phyloP scores from a whole-genome alignment of 2,329 filamentous ascomycete species.

The Talaromyces verruculosus region DNA sequence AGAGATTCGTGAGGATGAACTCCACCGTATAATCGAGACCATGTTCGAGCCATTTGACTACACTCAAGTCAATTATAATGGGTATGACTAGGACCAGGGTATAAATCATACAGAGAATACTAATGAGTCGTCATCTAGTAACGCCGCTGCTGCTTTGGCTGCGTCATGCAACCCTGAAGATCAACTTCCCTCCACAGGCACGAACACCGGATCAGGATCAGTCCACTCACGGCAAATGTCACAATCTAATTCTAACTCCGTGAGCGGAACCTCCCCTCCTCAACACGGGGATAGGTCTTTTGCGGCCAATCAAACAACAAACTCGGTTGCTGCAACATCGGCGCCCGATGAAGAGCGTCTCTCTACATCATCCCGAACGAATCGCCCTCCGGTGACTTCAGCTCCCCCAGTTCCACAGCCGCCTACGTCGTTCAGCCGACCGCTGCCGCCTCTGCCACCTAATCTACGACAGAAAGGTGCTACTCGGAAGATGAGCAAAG shows the following conservation, averaged over 20 bases:
- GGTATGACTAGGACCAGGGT: conserved; percentile 13
- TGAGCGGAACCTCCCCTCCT: conserved; percentile 33
- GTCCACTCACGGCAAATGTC: conserved; percentile 39
- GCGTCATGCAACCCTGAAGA: conserved; percentile 44
- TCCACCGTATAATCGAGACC: conserved; percentile 90
- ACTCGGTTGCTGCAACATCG: not conserved
- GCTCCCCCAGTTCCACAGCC: conserved; percentile 30
- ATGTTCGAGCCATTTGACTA: conserved; percentile 97
- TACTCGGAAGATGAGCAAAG: conserved; percentile 71
- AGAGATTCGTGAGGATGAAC: conserved; percentile 89
- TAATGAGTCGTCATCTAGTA: conserved; percentile 25
- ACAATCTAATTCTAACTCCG: conserved; percentile 36
- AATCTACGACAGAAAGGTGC: conserved; percentile 55
- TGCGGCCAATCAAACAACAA: conserved; percentile 20
- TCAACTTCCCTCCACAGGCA: conserved; percentile 30
- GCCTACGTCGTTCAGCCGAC: conserved; percentile 42
- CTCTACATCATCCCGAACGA: conserved; percentile 27
- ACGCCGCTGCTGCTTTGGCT: conserved; percentile 43
- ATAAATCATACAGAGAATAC: not conserved
- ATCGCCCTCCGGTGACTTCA: conserved; percentile 22
- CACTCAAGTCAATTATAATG: conserved; percentile 70
- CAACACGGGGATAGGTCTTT: conserved; percentile 33
- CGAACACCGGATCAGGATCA: conserved; percentile 21
- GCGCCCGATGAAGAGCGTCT: conserved; percentile 25
- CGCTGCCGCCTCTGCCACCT: conserved; percentile 37